Evolutionary conservation across 1,284 basidiomycete genomes (phyloP).

Genomic region (Coniferiporia weirii): DNA sequence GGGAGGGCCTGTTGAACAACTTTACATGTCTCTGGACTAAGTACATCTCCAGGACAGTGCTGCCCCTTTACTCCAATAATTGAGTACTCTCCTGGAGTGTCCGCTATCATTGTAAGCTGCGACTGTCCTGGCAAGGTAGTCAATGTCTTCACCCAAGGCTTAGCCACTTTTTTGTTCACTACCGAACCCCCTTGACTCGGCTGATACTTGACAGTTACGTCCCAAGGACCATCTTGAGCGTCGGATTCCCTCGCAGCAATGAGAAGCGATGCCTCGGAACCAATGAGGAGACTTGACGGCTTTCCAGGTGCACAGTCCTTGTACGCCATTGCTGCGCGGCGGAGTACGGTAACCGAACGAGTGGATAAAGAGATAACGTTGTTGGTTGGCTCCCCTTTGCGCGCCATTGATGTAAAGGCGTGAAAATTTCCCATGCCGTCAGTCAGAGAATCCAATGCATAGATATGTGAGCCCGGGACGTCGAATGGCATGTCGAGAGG

Average conservation of each 20-base stretch:
- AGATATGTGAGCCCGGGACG: slow-evolving; percentile 58
- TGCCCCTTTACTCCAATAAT: slow-evolving; percentile 70
- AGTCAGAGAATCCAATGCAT: slow-evolving; percentile 65
- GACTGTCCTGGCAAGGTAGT: slow-evolving; percentile 42
- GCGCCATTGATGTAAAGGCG: background rate
- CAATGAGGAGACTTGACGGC: slow-evolving; percentile 73
- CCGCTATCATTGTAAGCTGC: slow-evolving; percentile 48
- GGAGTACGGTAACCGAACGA: slow-evolving; percentile 68
- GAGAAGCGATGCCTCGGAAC: slow-evolving; percentile 49
- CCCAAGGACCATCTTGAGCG: slow-evolving; percentile 60
- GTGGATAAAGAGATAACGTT: slow-evolving; percentile 25
- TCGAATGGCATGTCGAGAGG: slow-evolving; percentile 64
- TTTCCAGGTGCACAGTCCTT: slow-evolving; percentile 65
- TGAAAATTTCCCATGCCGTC: slow-evolving; percentile 68
- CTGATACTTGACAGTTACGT: slow-evolving; percentile 55
- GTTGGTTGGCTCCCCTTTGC: slow-evolving; percentile 23
- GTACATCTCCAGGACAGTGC: slow-evolving; percentile 74
- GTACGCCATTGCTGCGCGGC: slow-evolving; percentile 75
- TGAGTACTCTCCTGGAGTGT: slow-evolving; percentile 77
- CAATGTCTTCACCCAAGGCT: slow-evolving; percentile 59
- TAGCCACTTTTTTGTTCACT: slow-evolving; percentile 34
- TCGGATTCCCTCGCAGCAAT: slow-evolving; percentile 51
- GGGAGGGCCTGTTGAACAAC: slow-evolving; percentile 75
- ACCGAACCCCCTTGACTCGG: slow-evolving; percentile 35
- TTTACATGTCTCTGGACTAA: slow-evolving; percentile 74